Base-by-base conservation (phyloP, 768 basidiomycete genomes). In the Trametes cinnabarina region DNA sequence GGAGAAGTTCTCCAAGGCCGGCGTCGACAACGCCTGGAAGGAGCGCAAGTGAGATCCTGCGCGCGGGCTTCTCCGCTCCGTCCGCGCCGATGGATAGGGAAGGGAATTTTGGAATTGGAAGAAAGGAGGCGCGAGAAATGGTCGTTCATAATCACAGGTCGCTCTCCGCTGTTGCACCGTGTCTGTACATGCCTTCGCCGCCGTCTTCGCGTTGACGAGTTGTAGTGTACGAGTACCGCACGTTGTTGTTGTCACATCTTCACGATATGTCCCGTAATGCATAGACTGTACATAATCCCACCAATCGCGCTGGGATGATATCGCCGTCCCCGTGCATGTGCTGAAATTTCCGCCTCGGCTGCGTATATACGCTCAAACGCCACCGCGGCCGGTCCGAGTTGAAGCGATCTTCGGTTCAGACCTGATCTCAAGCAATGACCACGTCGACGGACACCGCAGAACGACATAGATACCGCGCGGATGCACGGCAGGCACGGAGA, bases 11-110 rank as follows among this genome's bases (percentile, higher is more conserved):
- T 76, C 77, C 44, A 79, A 74, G 67, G 71, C 74, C 57, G 83
- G 79, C 41, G 66, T 80, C 30, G 68, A 76, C 60, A 73, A 74
- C 49, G 77, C 77, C 51, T 80, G 79, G 82, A 79, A 80, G 71
- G 66, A 69, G 61, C 74, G 80, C 63, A 82, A 78, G 49, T 65
- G 60, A 64, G 39, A 47, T 20, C 2, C n/a, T 6, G 37, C 22
- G 7, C 30, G 30, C 30, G 12, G 8, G 20, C 35, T 19, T 10
- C 25, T 25, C 25, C 42, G 48, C 42, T 40, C 39, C n/a, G 23
- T 46, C 14, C 44, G 44, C 23, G n/a, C 12, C 22, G 41, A 42
- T 4, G 42, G 12, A 43, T 43, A n/a, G 42, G 42, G 22, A 34
- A 39, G 17, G 37, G 37, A 15, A n/a, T 39, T n/a, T 28, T 17